Evolutionary conservation across 2,329 filamentous ascomycete species (phyloP), one percentile per base, ranked within the genome.

Genomic region (Aspergillus oerlinghausenensis): DNA sequence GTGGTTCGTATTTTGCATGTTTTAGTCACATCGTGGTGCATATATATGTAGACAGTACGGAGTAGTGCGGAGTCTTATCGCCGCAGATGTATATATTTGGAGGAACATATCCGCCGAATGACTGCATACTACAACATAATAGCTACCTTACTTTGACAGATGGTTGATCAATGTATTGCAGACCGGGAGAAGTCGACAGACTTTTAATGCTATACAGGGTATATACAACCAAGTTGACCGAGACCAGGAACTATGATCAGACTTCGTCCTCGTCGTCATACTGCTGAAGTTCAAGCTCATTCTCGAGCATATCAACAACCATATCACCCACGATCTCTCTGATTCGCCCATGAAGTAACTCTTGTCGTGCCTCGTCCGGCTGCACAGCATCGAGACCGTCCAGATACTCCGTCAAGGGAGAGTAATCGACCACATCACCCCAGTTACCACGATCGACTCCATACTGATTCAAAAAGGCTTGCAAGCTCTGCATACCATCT

Each of bases 391-490:
- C 58, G 10, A 76, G 60, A 14, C 62, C 67, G 50, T 71, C 67
- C 10, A 76, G 61, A 58, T 75, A 77, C 32, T 73, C 68, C 3
- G 65, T 67, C 32, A 77, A 48, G 1, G 73, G 70, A 19, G 65
- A 66, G 50, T 67, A 67, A 50, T 75, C 71, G 14, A 69, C 57
- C 5, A 72, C 69, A 1, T 70, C 69, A 7, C 68, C 68, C 75
- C 75, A 77, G 48, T 77, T 77, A 2, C 74, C 75, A 5, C 72
- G 69, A 53, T 77, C 75, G 29, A 77, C 68, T 4, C 75, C 75
- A 49, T 76, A 67, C 47, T 73, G 67, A 23, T 63, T 61, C 17
- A 77, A 58, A 51, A 75, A 77, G 11, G 64, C 68, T 21, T 68
- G 65, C n/a, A 77, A 59, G 7, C 64, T 62, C 19, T 69, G 65